Conservation (phyloP, 129 eudicot genomes). For the Lactuca saligna region DNA sequence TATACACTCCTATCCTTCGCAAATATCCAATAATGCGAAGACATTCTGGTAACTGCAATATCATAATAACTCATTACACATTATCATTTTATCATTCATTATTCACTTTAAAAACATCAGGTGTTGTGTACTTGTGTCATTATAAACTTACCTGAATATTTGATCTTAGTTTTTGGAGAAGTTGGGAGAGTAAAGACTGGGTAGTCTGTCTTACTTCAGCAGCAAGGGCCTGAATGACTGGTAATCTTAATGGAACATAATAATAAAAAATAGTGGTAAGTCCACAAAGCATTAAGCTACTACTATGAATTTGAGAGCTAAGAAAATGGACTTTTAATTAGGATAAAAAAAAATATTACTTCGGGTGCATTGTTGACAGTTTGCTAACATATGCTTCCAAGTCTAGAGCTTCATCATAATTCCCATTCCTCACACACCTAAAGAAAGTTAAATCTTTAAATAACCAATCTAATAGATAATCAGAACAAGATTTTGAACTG, state of each 20-base stretch:
- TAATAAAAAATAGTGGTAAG: background rate
- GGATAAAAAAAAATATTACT: slow-evolving; percentile 47
- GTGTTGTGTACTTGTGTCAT: slow-evolving; percentile 9
- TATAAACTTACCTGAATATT: slow-evolving; percentile 68
- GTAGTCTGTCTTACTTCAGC: slow-evolving; percentile 86
- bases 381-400: slow-evolving; percentile 89
- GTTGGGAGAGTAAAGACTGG: slow-evolving; percentile 90
- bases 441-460: slow-evolving; percentile 11
- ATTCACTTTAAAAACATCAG: too few relatives aligned
- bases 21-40: slow-evolving; percentile 96
- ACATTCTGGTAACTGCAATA: slow-evolving; percentile 92
- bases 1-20: slow-evolving; percentile 89
- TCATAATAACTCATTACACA: too few relatives aligned
- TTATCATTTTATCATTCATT: too few relatives aligned
- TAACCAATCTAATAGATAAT: background rate
- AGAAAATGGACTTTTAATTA: slow-evolving; percentile 5
- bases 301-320: slow-evolving; percentile 12
- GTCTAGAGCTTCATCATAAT: slow-evolving; percentile 97
- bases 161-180: slow-evolving; percentile 94
- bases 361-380: slow-evolving; percentile 95
- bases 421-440: slow-evolving; percentile 98
- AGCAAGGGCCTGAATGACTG: slow-evolving; percentile 87
- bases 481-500: too few relatives aligned
- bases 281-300: slow-evolving; percentile 14
- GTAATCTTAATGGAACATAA: slow-evolving; percentile 46